phyloP scores from a whole-genome alignment of 257 asterid species.

The Cruciata laevipes region DNA sequence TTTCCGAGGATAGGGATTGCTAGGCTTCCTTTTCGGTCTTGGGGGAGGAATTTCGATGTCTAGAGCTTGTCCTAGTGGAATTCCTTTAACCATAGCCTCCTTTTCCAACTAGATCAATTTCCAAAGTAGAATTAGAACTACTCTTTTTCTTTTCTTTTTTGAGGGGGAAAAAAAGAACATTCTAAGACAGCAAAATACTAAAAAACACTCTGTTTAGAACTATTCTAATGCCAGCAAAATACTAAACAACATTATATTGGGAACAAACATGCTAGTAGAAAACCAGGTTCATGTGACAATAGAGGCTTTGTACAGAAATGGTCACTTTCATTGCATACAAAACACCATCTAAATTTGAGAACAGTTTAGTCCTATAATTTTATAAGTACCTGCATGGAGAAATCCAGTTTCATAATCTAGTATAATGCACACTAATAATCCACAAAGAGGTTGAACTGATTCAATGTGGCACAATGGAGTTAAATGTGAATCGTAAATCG shows the following conservation, averaged over 20 bases:
- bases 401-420: too few relatives aligned
- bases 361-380: background rate
- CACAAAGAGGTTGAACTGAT: background rate
- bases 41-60: slow-evolving; percentile 99
- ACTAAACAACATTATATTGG: background rate
- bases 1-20: slow-evolving; percentile 93
- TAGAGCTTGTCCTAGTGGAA: slow-evolving; percentile 58
- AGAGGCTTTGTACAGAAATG: background rate
- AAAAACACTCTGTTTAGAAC: too few relatives aligned
- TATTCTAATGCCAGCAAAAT: background rate
- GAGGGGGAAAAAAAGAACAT: too few relatives aligned
- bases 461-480: too few relatives aligned
- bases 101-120: slow-evolving; percentile 68
- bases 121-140: slow-evolving; percentile 14
- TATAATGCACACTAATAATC: background rate
- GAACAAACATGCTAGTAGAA: background rate
- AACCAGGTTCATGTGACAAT: background rate
- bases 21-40: slow-evolving; percentile 92
- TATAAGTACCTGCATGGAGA: too few relatives aligned
- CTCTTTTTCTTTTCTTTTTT: too few relatives aligned
- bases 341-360: background rate
- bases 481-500: too few relatives aligned
- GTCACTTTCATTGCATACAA: background rate
- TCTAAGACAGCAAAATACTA: too few relatives aligned
- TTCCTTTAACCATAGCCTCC: slow-evolving; percentile 80